Conservation (phyloP, 2,329 filamentous ascomycete species). For the Colletotrichum salicis region DNA sequence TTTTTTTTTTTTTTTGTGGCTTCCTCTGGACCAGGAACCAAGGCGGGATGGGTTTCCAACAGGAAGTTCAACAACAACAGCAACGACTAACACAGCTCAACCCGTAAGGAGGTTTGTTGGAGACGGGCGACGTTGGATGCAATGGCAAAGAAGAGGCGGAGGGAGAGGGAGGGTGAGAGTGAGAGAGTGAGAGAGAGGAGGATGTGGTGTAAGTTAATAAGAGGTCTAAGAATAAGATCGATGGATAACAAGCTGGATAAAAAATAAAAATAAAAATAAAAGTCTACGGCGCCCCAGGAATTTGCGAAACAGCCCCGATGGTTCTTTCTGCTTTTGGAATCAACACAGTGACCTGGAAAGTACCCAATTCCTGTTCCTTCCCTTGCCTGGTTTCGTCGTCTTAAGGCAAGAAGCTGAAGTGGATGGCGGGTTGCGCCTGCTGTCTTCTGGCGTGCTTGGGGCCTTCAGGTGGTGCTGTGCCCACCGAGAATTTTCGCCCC, state of each 20-base stretch:
- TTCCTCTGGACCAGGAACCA: background rate
- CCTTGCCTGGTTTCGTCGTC: slow-evolving; percentile 18
- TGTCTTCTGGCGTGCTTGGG: background rate
- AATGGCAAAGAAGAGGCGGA: background rate
- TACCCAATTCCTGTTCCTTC: slow-evolving; percentile 4
- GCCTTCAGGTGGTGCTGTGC: slow-evolving; percentile 3
- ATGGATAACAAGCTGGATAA: background rate
- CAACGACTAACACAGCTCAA: slow-evolving; percentile 8
- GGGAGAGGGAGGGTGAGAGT: background rate
- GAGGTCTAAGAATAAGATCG: background rate
- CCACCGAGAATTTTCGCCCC: slow-evolving; percentile 31
- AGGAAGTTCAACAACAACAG: background rate
- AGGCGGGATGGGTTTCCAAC: background rate
- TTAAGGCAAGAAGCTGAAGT: slow-evolving; percentile 4
- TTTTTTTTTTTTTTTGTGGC: background rate
- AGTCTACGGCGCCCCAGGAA: background rate
- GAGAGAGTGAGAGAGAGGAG: background rate
- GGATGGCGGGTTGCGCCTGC: slow-evolving; percentile 9
- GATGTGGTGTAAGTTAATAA: background rate
- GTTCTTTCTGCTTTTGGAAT: slow-evolving; percentile 26
- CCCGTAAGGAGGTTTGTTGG: background rate
- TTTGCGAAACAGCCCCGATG: slow-evolving; percentile 26
- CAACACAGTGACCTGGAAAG: background rate
- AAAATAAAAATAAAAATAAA: background rate
- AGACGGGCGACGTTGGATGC: background rate